Conservation (phyloP, 2,329 filamentous ascomycete genomes). For the Dactylellina sp. region DNA sequence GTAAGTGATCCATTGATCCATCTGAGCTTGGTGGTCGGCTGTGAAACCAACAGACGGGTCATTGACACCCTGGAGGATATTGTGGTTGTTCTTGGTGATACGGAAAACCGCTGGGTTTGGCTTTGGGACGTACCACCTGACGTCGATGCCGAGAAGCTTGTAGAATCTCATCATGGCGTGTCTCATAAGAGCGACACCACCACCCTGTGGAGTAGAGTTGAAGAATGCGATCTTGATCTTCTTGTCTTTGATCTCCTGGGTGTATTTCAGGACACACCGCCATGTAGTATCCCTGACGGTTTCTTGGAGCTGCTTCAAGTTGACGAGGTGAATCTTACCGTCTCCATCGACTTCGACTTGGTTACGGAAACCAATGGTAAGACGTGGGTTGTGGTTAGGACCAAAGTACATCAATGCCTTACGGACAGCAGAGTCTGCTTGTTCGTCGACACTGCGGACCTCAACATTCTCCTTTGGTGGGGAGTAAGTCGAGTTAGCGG, state of each 20-base stretch:
- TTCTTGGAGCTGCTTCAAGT: conserved; percentile 69
- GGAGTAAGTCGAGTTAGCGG: conserved; percentile 57
- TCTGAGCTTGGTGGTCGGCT: conserved; percentile 71
- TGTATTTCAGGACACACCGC: conserved; percentile 74
- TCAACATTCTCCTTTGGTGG: conserved; percentile 64
- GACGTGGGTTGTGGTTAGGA: conserved; percentile 75
- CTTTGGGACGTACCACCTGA: conserved; percentile 83
- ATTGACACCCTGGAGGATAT: conserved; percentile 84
- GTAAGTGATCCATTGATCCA: conserved; percentile 77
- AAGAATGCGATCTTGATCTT: conserved; percentile 81
- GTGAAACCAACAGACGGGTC: conserved; percentile 74
- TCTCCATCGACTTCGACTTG: conserved; percentile 77
- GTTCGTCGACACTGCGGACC: conserved; percentile 73
- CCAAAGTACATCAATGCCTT: conserved; percentile 85
- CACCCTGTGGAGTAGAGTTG: conserved; percentile 83
- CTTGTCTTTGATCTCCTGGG: conserved; percentile 72
- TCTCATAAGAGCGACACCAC: conserved; percentile 83
- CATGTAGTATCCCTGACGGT: conserved; percentile 75
- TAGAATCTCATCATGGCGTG: conserved; percentile 81
- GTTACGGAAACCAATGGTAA: conserved; percentile 75
- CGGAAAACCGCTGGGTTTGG: conserved; percentile 82
- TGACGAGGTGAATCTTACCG: conserved; percentile 72
- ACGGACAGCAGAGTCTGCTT: conserved; percentile 82
- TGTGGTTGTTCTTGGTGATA: conserved; percentile 88
- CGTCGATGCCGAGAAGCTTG: conserved; percentile 74